phyloP scores from a whole-genome alignment of 1,284 basidiomycete species.

The Malassezia arunalokei region DNA sequence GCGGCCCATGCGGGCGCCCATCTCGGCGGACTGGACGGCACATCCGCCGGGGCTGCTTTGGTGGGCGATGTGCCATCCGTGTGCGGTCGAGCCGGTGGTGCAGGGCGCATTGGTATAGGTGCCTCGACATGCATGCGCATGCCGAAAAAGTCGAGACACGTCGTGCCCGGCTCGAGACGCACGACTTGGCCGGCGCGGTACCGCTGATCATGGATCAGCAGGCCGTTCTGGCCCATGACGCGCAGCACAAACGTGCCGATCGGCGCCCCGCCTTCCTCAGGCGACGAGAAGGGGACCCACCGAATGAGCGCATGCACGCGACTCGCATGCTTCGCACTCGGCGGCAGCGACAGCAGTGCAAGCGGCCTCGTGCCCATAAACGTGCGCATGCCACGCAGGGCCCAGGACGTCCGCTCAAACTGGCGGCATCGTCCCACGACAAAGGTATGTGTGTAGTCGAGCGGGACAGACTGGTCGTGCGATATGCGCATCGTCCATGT shows the following conservation, averaged over 20 bases:
- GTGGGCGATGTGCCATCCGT: conserved; percentile 20
- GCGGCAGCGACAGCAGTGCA: conserved; percentile 29
- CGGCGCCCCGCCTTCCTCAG: background rate
- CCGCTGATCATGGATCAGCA: conserved; percentile 38
- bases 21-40: conserved; percentile 5
- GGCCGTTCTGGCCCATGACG: conserved; percentile 42
- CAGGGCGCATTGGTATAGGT: conserved; percentile 4
- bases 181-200: conserved; percentile 33
- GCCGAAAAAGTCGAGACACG: conserved; percentile 37
- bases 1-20: background rate
- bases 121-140: conserved; percentile 19
- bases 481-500: background rate
- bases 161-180: conserved; percentile 25
- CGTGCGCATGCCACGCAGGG: background rate
- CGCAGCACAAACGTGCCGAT: conserved; percentile 34
- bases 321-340: conserved; percentile 34
- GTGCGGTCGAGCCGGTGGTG: conserved; percentile 4
- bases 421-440: conserved; percentile 9
- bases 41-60: conserved; percentile 17
- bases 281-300: conserved; percentile 32
- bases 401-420: background rate
- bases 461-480: background rate
- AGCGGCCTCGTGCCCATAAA: conserved; percentile 23
- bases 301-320: conserved; percentile 40
- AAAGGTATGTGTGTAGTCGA: conserved; percentile 8